phyloP scores from a whole-genome alignment of 208 protist species.

The Zelonia costaricensis region DNA sequence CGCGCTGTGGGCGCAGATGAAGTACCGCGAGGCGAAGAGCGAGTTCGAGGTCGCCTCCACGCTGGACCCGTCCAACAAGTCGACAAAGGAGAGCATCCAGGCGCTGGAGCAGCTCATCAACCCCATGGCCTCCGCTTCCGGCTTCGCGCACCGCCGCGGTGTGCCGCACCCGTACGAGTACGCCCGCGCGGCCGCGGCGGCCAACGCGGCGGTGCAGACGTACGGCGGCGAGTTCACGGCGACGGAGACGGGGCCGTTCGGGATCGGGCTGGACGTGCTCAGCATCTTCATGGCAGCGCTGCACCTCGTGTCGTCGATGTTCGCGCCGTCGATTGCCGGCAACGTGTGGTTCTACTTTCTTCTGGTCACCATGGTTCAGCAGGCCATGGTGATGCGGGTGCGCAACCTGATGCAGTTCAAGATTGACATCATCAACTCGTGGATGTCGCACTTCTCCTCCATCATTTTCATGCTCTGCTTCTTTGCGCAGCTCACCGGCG shows the following conservation, averaged over 20 bases:
- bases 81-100: slow-evolving; percentile 36
- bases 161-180: slow-evolving; percentile 42
- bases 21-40: slow-evolving; percentile 43
- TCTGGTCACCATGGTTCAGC: slow-evolving; percentile 39
- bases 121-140: slow-evolving; percentile 17
- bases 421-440: slow-evolving; percentile 40
- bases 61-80: slow-evolving; percentile 51
- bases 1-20: slow-evolving; percentile 59
- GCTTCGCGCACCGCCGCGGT: slow-evolving; percentile 21
- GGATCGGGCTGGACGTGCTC: slow-evolving; percentile 28
- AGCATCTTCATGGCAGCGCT: slow-evolving; percentile 15
- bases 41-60: slow-evolving; percentile 53
- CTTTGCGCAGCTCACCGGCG: slow-evolving; percentile 45
- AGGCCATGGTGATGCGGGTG: slow-evolving; percentile 42
- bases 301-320: slow-evolving; percentile 25
- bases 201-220: slow-evolving; percentile 23
- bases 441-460: slow-evolving; percentile 55
- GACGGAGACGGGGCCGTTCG: slow-evolving; percentile 26
- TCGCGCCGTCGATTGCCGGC: slow-evolving; percentile 20
- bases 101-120: slow-evolving; percentile 38
- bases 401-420: slow-evolving; percentile 44
- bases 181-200: slow-evolving; percentile 30
- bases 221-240: slow-evolving; percentile 46
- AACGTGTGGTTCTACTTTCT: slow-evolving; percentile 47
- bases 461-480: slow-evolving; percentile 51